Conservation (phyloP, 345 rosid genomes). For the Arabidopsis thaliana region DNA sequence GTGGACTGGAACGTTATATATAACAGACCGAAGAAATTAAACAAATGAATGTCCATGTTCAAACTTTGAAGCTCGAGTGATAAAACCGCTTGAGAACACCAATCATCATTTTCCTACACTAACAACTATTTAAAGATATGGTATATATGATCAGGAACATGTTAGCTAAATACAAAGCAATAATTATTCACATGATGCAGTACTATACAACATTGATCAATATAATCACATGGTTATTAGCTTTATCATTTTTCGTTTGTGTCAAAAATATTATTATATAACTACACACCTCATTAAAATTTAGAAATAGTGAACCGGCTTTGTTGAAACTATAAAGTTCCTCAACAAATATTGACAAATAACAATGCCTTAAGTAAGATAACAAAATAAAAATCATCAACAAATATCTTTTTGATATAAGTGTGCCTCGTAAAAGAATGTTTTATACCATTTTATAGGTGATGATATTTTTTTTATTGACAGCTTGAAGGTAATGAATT, state of each 20-base stretch:
- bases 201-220: background rate
- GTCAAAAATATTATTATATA: background rate
- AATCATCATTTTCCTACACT: slow-evolving; percentile 2
- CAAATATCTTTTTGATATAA: background rate
- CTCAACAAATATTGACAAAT: background rate
- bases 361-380: too few relatives aligned
- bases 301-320: slow-evolving; percentile 18
- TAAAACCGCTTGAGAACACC: background rate
- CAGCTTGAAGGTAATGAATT: background rate
- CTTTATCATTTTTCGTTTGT: slow-evolving; percentile 21
- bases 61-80: background rate
- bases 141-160: slow-evolving; percentile 17
- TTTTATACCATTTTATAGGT: background rate
- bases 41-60: too few relatives aligned
- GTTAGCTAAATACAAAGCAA: slow-evolving; percentile 35
- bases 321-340: slow-evolving; percentile 10
- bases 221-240: slow-evolving; percentile 25
- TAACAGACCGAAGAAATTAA: background rate
- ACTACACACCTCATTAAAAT: background rate
- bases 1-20: background rate
- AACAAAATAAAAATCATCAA: too few relatives aligned
- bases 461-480: too few relatives aligned
- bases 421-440: background rate
- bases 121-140: background rate
- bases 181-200: slow-evolving; percentile 27